Base-by-base conservation (phyloP, 1,139 yeast species). In the Chernovozyma sophiae-reginae region DNA sequence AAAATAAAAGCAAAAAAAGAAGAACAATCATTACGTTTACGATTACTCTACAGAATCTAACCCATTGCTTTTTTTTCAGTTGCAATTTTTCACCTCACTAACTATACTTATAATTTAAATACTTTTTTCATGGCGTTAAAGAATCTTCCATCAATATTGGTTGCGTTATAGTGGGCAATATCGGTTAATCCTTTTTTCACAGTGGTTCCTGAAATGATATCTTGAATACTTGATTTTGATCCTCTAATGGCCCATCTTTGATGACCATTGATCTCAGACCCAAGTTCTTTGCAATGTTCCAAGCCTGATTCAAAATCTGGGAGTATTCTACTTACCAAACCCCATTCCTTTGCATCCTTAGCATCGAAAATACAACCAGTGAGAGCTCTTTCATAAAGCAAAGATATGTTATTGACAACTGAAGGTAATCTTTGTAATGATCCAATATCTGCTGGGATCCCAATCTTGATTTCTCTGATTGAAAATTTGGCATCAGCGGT, bases 371-470 rank as follows among this genome's bases (percentile, higher is more conserved):
- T 56, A 31, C 74, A 74, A 6, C 85, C 94, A 1, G 89, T 79
- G 46, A 79, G 69, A 2, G 84, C 78, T 39, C 77, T 61, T 46
- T 82, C 85, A 54, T 73, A 72, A 45, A 82, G 59, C 64, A 77
- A 68, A 10, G 87, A 79, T 25, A 66, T 60, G 55, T 81, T 82
- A 37, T 73, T 74, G 19, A 74, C 72, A 2, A 80, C 39, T 19
- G 56, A 53, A 4, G 87, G 84, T 41, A 83, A 53, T 53, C 94
- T 69, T 59, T 85, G 92, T 43, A 84, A 65, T 1, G 86, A 71
- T 10, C 95, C 95, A 47, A 85, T 82, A 54, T 85, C 95, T 3
- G 95, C 90, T 23, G 86, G 74, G 56, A 85, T 72, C 4, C 94
- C 95, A 39, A 85, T 69, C 43, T 77, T 77, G 43, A 83, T 79